Evolutionary conservation across 768 basidiomycete species (phyloP).

Genomic region (Punctularia strigosozonata): DNA sequence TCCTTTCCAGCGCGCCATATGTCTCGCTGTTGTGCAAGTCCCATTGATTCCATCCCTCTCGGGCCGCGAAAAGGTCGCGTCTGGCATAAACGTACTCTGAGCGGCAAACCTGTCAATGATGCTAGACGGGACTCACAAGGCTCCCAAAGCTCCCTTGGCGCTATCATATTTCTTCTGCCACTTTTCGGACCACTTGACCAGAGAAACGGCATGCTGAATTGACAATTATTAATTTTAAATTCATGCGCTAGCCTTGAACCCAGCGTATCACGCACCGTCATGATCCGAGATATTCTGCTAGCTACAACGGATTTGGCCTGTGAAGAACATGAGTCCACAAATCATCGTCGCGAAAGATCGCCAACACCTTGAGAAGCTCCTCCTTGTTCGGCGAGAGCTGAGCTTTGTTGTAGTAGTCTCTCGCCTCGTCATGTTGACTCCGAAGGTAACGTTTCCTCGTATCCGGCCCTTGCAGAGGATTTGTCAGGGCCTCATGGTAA

Average conservation of each 20-base stretch:
- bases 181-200: too few species aligned
- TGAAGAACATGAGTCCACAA: too few species aligned
- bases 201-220: too few species aligned
- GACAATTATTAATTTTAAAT: too few species aligned
- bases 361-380: slow-evolving; percentile 1
- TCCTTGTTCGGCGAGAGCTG: slow-evolving; percentile 4
- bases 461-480: neutral
- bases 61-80: slow-evolving; percentile 19
- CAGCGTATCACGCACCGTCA: too few species aligned
- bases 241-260: too few species aligned
- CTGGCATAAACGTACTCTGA: slow-evolving; percentile 22
- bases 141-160: slow-evolving; percentile 1
- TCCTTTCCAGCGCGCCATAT: slow-evolving; percentile 26
- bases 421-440: slow-evolving; percentile 7
- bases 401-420: slow-evolving; percentile 13
- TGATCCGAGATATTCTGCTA: too few species aligned
- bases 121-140: slow-evolving; percentile 5
- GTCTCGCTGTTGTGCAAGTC: slow-evolving; percentile 29
- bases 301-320: too few species aligned
- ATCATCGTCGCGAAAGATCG: neutral
- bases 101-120: neutral
- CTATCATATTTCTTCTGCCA: too few species aligned
- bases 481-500: neutral
- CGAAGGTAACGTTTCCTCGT: slow-evolving; percentile 7
- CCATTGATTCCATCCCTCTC: slow-evolving; percentile 28